Percentiles rank a stretch among this genome's conserved stretches.
phyloP scores from a whole-genome alignment of 345 rosid genomes.

The Excoecaria cochinchinensis region DNA sequence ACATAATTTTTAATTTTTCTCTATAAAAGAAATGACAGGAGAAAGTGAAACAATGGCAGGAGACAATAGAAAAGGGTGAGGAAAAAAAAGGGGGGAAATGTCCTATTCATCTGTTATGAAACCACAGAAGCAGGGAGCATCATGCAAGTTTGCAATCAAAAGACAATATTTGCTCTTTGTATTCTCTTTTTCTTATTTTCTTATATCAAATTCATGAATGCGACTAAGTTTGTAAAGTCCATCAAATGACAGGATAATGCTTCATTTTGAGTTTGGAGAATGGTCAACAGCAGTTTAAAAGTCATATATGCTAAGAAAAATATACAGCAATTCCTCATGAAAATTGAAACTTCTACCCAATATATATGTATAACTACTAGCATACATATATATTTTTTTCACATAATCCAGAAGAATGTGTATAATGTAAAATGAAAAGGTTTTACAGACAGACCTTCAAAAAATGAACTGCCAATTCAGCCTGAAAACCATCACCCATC shows the following conservation, averaged over 20 bases:
- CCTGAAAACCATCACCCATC: constrained; percentile 98
- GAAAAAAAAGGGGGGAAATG: too few relatives aligned
- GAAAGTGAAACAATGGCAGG: too few relatives aligned
- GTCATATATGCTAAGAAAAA: neutral
- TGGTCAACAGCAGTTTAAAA: neutral
- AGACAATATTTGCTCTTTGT: too few relatives aligned
- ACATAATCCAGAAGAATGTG: neutral
- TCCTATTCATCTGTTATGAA: too few relatives aligned
- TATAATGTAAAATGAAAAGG: neutral
- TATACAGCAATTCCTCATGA: neutral
- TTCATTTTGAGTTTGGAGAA: neutral
- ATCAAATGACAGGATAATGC: neutral
- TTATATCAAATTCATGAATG: neutral
- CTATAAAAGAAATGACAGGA: too few relatives aligned
- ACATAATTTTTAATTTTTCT: too few relatives aligned
- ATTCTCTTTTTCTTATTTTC: neutral
- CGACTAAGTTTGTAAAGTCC: neutral
- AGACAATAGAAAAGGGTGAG: too few relatives aligned
- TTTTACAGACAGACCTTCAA: constrained; percentile 57
- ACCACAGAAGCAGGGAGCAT: too few relatives aligned
- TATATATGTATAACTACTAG: too few relatives aligned
- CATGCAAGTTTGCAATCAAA: too few relatives aligned
- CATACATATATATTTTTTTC: neutral
- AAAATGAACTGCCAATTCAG: constrained; percentile 95
- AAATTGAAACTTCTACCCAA: neutral